Evolutionary conservation across 768 basidiomycete genomes (phyloP).

Genomic region (Amanita subjunquillea): DNA sequence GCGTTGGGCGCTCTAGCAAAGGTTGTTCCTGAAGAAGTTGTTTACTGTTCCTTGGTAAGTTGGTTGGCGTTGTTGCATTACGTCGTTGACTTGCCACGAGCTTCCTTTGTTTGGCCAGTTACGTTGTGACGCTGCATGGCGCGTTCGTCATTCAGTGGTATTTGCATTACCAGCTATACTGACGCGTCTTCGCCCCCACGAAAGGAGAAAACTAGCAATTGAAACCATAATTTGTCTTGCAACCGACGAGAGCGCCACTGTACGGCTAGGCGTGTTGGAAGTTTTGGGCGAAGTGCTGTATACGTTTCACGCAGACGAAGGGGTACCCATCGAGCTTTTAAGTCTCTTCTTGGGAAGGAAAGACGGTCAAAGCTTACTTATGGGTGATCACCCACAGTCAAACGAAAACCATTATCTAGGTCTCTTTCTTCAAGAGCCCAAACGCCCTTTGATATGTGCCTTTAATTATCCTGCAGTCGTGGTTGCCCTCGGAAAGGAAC

Average conservation of each 20-base stretch:
- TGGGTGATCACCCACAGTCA: slow-evolving; percentile 7
- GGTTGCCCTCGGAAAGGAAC: slow-evolving; percentile 61
- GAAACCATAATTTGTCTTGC: slow-evolving; percentile 55
- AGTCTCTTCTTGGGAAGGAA: slow-evolving; percentile 64
- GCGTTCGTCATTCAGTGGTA: slow-evolving; percentile 81
- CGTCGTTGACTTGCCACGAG: slow-evolving; percentile 27
- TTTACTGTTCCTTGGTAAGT: slow-evolving; percentile 52
- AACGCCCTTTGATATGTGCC: slow-evolving; percentile 69
- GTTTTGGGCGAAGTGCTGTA: slow-evolving; percentile 84
- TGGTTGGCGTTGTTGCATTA: background rate
- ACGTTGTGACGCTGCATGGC: slow-evolving; percentile 58
- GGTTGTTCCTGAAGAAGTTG: slow-evolving; percentile 68
- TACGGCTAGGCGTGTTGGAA: slow-evolving; percentile 76
- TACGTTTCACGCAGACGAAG: slow-evolving; percentile 57
- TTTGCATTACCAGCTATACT: slow-evolving; percentile 79
- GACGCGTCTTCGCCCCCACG: slow-evolving; percentile 44
- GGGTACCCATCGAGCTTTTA: slow-evolving; percentile 68
- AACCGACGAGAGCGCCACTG: slow-evolving; percentile 50
- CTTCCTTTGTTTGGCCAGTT: slow-evolving; percentile 71
- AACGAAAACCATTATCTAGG: slow-evolving; percentile 16
- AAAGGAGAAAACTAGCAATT: slow-evolving; percentile 57
- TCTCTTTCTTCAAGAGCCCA: slow-evolving; percentile 50
- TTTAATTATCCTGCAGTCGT: slow-evolving; percentile 91
- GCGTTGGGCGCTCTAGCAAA: slow-evolving; percentile 86
- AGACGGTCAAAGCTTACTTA: slow-evolving; percentile 19